phyloP scores from a whole-genome alignment of 306 rosid species.

The Acacia melanoxylon region DNA sequence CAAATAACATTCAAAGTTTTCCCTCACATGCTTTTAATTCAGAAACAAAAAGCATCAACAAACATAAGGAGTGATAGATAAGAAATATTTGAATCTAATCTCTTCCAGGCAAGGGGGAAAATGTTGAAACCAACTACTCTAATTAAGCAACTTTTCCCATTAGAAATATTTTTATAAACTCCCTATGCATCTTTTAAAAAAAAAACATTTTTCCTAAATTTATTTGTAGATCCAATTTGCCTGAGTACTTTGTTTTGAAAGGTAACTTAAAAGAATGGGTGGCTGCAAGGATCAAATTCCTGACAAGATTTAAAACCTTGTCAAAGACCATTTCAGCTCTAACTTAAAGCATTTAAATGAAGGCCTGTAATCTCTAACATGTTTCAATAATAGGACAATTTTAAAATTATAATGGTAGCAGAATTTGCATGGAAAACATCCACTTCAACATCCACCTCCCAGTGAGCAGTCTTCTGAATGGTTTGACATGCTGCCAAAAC shows the following conservation, averaged over 20 bases:
- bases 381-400: not conserved
- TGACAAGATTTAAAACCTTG: not conserved
- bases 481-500: conserved; percentile 66
- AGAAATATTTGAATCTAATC: not conserved
- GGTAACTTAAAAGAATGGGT: not conserved
- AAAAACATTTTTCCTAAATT: too few relatives aligned
- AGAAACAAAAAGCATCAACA: not conserved
- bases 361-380: not conserved
- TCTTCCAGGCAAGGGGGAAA: too few relatives aligned
- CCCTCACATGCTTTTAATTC: too few relatives aligned
- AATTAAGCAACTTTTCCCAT: too few relatives aligned
- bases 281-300: not conserved
- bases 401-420: not conserved
- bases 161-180: too few relatives aligned
- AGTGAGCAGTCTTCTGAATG: conserved; percentile 78
- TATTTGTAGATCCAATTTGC: too few relatives aligned
- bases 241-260: too few relatives aligned
- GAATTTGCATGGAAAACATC: conserved; percentile 67
- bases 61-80: not conserved
- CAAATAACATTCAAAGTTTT: too few relatives aligned
- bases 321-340: not conserved
- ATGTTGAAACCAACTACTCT: too few relatives aligned
- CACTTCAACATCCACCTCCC: conserved; percentile 97
- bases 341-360: not conserved
- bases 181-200: too few relatives aligned